Evolutionary conservation across 495 filamentous ascomycete genomes (phyloP), one percentile per base, ranked within the genome.

Genomic region (Zalerion maritima): DNA sequence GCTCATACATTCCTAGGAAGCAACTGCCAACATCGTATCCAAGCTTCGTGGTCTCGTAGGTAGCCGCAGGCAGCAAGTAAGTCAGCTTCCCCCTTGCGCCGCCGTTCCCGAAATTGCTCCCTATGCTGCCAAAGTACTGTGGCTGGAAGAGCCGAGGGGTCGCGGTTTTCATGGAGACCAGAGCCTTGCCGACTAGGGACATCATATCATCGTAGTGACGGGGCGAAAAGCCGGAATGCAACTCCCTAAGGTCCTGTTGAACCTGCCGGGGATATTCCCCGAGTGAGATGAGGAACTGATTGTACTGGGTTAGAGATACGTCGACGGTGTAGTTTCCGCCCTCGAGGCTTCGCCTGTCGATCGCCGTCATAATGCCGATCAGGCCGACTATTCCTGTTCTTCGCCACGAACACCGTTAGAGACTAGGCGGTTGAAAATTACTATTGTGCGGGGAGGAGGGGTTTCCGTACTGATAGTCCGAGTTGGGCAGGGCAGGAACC

Each of bases 401-500:
- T n/a, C n/a, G n/a, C n/a, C n/a, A n/a, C n/a, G 15, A 41, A 35
- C 5, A 31, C 16, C 5, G 32, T 36, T 28, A 47, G 42, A n/a
- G 38, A 23, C 18, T 35, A n/a, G n/a, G n/a, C n/a, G n/a, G n/a
- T n/a, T n/a, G n/a, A n/a, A n/a, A n/a, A n/a, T n/a, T n/a, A n/a
- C n/a, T n/a, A n/a, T n/a, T n/a, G n/a, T n/a, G n/a, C n/a, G n/a
- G n/a, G n/a, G n/a, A n/a, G n/a, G n/a, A n/a, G n/a, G n/a, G n/a
- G n/a, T n/a, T n/a, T n/a, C n/a, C n/a, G n/a, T 37, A 43, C 41
- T 67, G 69, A 41, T 75, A 76, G 50, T 77, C 73, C 28, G 67
- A 72, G 46, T 74, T 75, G 5, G 71, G 73, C 42, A 75, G 69
- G 1, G 71, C 69, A 16, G 71, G 72, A 3, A 75, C 65, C 14